Evolutionary conservation across 768 basidiomycete genomes (phyloP), one percentile per base, ranked within the genome.

Genomic region (Boletus sensibilis): DNA sequence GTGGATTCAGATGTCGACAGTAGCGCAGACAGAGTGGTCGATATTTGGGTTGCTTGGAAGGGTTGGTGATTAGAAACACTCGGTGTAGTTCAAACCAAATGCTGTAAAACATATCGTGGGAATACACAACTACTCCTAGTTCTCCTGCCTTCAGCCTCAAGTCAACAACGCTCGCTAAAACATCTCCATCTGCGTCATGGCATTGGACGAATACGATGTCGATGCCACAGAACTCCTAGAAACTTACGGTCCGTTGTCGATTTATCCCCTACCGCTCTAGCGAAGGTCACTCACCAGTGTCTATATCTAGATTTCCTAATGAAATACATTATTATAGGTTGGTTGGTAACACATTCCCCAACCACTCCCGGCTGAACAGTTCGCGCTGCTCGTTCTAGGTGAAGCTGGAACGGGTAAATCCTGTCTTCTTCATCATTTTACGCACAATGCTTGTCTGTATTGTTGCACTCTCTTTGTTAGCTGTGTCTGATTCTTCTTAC

Each of bases 331-430:
- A 84, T 98, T 63, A 93, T 98, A 66, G 96, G 96, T 92, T 63
- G 56, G 79, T 58, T 13, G 55, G 21, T 59, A 38, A 40, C 20
- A 34, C 50, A 47, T 23, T 49, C 46, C 44, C 44, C 46, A 20
- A 47, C 55, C 35, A 54, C 50, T 50, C 61, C 37, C 33, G 49
- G 33, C 53, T 56, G 44, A 53, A 48, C 52, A 38, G 11, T 25
- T 21, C 52, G 55, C 33, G 35, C 50, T 23, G 16, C 34, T 20
- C 34, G 9, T 57, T 61, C 25, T 58, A 98, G 95, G 95, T 60
- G 95, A 98, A 77, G 91, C 96, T 21, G 96, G 94, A 59, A 91
- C 94, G 5, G 97, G 97, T 38, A 99, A 99, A 81, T 95, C 94
- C 21, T 98, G 97, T 73, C 78, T 98, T 52, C 78, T 99, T 49